Evolutionary conservation across 768 basidiomycete species (phyloP).

Genomic region (Leccinum boreale): DNA sequence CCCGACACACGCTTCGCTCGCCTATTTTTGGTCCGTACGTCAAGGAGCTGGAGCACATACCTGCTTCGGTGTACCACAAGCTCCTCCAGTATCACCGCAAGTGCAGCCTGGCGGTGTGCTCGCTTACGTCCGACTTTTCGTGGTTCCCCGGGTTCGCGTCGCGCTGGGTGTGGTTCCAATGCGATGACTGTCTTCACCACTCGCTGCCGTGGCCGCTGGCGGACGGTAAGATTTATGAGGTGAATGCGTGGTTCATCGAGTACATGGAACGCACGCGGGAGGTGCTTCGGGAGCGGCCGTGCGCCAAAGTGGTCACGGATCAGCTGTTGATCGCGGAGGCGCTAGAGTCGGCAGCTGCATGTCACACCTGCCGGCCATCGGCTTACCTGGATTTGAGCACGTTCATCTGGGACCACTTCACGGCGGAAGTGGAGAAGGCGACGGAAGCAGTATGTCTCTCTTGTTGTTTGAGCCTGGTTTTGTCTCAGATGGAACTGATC

Average conservation of each 20-base stretch:
- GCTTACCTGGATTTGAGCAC: conserved; percentile 32
- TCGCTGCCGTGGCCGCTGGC: conserved; percentile 32
- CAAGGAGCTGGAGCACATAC: conserved; percentile 37
- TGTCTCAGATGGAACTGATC: conserved; percentile 8
- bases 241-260: conserved; percentile 34
- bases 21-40: conserved; percentile 34
- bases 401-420: conserved; percentile 31
- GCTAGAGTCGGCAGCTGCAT: conserved; percentile 24
- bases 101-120: conserved; percentile 29
- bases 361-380: conserved; percentile 29
- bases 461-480: background rate
- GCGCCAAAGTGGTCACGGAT: conserved; percentile 28
- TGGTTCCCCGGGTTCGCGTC: conserved; percentile 36
- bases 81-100: conserved; percentile 36
- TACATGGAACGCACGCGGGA: conserved; percentile 33
- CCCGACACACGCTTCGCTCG: conserved; percentile 33
- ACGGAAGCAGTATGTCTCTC: conserved; percentile 26
- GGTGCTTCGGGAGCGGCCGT: conserved; percentile 30
- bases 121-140: conserved; percentile 34
- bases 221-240: conserved; percentile 35
- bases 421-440: conserved; percentile 27
- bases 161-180: conserved; percentile 39
- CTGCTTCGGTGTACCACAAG: conserved; percentile 35
- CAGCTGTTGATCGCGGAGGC: conserved; percentile 32
- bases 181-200: conserved; percentile 35